Evolutionary conservation across 2,329 filamentous ascomycete species (phyloP), one percentile per base, ranked within the genome.

Genomic region (Colletotrichum endophyticum): DNA sequence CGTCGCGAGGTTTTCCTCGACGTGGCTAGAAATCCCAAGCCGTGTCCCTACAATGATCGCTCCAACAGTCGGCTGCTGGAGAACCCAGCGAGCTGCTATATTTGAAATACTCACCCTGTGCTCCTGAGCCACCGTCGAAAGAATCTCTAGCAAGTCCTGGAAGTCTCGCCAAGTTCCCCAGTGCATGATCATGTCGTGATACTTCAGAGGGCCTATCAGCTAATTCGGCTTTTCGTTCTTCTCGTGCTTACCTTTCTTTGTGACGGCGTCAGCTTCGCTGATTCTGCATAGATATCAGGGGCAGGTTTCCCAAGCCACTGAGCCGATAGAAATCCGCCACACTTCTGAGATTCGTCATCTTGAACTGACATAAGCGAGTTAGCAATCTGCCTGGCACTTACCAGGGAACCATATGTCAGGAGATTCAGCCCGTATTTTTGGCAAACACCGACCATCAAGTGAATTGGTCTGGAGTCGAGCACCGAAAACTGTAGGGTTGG

Each of bases 81-180:
- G 59, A 30, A 71, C 27, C 69, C 69, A 71, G 12, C 69, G 69
- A 56, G 69, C 63, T 19, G 59, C 69, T n/a, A 71, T 12, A 22
- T 64, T 71, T 2, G 69, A 27, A 12, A 71, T 4, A 25, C 59
- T 64, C 3, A 64, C 59, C 12, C 28, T 5, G 12, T 56, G 69
- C 36, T 71, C 59, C 5, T 64, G 25, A 6, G 34, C 59, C 9
- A 71, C 22, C 1, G 19, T 62, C 9, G 27, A 63, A 30, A 71
- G 69, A 16, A 53, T 36, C 4, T 27, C 12, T n/a, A 71, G 59
- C 13, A 71, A 7, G 11, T 34, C 28, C 16, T 71, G 69, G 30
- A 71, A 64, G 53, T 64, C 59, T 19, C 62, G 27, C 69, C 69
- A 71, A 2, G 69, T 71, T 16, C 69, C 69, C 69, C 69, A 71